Base-by-base conservation (phyloP, 441 rosid genomes). In the Populus tomentosa region DNA sequence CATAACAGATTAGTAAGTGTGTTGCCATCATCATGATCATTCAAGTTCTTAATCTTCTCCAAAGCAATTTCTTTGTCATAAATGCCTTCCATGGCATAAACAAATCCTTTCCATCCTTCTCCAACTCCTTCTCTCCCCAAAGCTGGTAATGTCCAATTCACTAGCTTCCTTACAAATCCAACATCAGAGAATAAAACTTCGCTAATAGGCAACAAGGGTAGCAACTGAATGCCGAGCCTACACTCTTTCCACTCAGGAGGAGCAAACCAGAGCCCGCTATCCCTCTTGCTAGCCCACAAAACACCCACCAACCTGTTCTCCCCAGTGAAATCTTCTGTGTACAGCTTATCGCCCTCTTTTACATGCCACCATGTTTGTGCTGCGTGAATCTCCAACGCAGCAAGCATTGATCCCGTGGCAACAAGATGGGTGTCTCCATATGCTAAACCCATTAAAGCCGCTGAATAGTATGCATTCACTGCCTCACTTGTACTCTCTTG, bases 401-500 rank as follows among this genome's bases (percentile, higher is more conserved):
- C 62, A 14, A 95, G 88, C 46, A 75, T 85, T 0, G 99, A 89
- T 75, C 97, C 99, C 1, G 68, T 70, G 28, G 97, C 85, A 5
- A 90, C 88, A 2, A 95, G 89, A 73, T 94, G 93, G 0, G 92
- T 81, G 78, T 95, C 99, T 8, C 97, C 97, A 70, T 94, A 95
- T 69, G 98, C 97, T 80, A 94, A 80, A 63, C 99, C 98, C 86
- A 95, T 84, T 72, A 95, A 85, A 53, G 99, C 94, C 0, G 97
- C 95, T 0, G 98, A 91, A 81, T 94, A 95, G 82, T 92, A 95
- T 1, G 89, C 98, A 40, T 92, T 94, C 75, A 94, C 91, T 4
- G 99, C 98, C 83, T 95, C 99, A 21, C 97, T 89, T 1, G 99
- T 90, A 85, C 95, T 95, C 85, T 95, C 97, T 46, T 95, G 97